A percentile compares a stretch with the other conserved stretches of the same genome.
Conservation (phyloP, 1,139 yeast species). For the Yamadazyma conglobata region DNA sequence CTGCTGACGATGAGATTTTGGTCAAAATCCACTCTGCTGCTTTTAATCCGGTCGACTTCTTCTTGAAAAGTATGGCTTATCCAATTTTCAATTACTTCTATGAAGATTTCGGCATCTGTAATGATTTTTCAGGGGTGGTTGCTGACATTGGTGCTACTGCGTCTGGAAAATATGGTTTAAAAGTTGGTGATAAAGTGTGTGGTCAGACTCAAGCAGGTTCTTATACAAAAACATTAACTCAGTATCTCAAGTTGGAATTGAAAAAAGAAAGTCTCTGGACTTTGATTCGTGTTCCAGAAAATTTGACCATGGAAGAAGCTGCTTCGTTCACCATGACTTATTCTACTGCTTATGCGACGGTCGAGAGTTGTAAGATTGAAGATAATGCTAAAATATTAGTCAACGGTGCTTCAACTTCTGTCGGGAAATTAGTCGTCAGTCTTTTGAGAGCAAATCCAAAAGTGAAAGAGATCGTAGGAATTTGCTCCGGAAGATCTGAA, state of each 20-base stretch:
- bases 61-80: slow-evolving; percentile 39
- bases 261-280: slow-evolving; percentile 29
- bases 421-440: slow-evolving; percentile 61
- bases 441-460: slow-evolving; percentile 45
- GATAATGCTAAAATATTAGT: slow-evolving; percentile 42
- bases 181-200: slow-evolving; percentile 61
- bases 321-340: slow-evolving; percentile 56
- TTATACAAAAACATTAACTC: slow-evolving; percentile 19
- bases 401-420: slow-evolving; percentile 76
- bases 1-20: slow-evolving; percentile 40
- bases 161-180: slow-evolving; percentile 26
- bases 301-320: slow-evolving; percentile 50
- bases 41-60: slow-evolving; percentile 66
- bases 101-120: slow-evolving; percentile 49
- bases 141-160: slow-evolving; percentile 53
- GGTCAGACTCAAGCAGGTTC: slow-evolving; percentile 61
- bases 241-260: slow-evolving; percentile 38
- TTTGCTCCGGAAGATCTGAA: slow-evolving; percentile 30
- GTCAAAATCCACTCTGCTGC: slow-evolving; percentile 59
- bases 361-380: slow-evolving; percentile 17
- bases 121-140: slow-evolving; percentile 66
- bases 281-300: slow-evolving; percentile 45
- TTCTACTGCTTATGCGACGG: slow-evolving; percentile 52
- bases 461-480: slow-evolving; percentile 45
- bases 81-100: slow-evolving; percentile 16